These are phyloP conservation scores for Hypocreales sp. DNA, from an alignment of 2,329 filamentous ascomycete species.

Conservation along the genomic window DNA sequence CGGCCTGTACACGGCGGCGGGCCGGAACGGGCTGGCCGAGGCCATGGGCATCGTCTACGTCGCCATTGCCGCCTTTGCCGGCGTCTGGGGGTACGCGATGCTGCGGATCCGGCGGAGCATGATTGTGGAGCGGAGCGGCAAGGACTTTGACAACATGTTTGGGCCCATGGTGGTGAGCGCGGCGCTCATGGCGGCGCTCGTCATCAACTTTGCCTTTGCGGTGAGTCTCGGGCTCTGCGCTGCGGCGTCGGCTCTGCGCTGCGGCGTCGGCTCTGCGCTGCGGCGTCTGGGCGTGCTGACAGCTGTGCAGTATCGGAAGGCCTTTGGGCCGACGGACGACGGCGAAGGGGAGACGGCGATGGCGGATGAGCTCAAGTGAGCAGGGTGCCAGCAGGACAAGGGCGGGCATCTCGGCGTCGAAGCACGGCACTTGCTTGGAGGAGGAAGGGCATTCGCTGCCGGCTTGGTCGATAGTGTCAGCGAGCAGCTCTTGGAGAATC, in stretches of 20 bases:
- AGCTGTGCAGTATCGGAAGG: conserved; percentile 14
- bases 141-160: conserved; percentile 80
- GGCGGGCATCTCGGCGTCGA: too few relatives aligned
- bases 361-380: conserved; percentile 16
- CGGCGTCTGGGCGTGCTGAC: too few relatives aligned
- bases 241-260: too few relatives aligned
- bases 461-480: too few relatives aligned
- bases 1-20: conserved; percentile 80
- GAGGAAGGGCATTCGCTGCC: too few relatives aligned
- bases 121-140: conserved; percentile 75
- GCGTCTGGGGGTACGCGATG: conserved; percentile 76
- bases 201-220: conserved; percentile 82
- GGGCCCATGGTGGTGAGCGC: conserved; percentile 74
- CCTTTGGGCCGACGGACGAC: conserved; percentile 13
- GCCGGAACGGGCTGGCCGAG: conserved; percentile 60
- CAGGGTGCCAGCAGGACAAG: too few relatives aligned
- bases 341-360: conserved; percentile 4
- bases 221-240: too few relatives aligned
- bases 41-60: conserved; percentile 74
- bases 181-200: conserved; percentile 61
- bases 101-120: conserved; percentile 60
- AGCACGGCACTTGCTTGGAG: too few relatives aligned
- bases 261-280: too few relatives aligned
- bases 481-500: too few relatives aligned
- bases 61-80: conserved; percentile 65